Evolutionary conservation across 2,329 filamentous ascomycete species (phyloP).

Genomic region (Lasiodiplodia gonubiensis): DNA sequence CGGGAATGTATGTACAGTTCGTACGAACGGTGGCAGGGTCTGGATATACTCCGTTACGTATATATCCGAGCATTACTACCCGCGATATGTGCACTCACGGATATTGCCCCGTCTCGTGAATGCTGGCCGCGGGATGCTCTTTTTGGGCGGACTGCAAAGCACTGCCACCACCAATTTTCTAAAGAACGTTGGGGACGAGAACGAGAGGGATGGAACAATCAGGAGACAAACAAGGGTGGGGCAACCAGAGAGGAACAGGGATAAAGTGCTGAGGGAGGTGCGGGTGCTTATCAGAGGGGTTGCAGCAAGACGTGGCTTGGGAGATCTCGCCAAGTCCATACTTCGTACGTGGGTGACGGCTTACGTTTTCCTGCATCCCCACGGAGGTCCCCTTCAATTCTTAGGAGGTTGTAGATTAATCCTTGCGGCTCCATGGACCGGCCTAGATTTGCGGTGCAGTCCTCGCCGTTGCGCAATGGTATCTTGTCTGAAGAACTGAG

Average conservation of each 20-base stretch:
- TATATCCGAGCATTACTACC: too few relatives aligned
- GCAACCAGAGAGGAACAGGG: neutral
- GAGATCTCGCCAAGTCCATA: neutral
- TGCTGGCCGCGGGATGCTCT: too few relatives aligned
- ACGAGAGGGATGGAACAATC: neutral
- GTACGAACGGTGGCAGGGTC: too few relatives aligned
- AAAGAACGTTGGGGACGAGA: neutral
- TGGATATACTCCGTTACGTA: too few relatives aligned
- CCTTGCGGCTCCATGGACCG: neutral
- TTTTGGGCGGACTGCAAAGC: too few relatives aligned
- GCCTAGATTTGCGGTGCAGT: neutral
- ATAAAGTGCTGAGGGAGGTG: neutral
- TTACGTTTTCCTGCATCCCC: neutral
- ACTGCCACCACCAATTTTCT: too few relatives aligned
- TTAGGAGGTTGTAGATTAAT: neutral
- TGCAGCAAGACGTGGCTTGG: neutral
- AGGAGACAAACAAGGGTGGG: too few relatives aligned
- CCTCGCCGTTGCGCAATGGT: neutral
- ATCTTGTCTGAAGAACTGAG: neutral
- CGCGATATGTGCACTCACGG: too few relatives aligned
- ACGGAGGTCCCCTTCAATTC: neutral
- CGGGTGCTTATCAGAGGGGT: neutral
- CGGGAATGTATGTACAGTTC: too few relatives aligned
- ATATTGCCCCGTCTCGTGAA: too few relatives aligned
- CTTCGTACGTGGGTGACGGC: neutral